Evolutionary conservation across 78 protist genomes (phyloP), one percentile per base, ranked within the genome.

Genomic region (Creolimax fragrantissima): DNA sequence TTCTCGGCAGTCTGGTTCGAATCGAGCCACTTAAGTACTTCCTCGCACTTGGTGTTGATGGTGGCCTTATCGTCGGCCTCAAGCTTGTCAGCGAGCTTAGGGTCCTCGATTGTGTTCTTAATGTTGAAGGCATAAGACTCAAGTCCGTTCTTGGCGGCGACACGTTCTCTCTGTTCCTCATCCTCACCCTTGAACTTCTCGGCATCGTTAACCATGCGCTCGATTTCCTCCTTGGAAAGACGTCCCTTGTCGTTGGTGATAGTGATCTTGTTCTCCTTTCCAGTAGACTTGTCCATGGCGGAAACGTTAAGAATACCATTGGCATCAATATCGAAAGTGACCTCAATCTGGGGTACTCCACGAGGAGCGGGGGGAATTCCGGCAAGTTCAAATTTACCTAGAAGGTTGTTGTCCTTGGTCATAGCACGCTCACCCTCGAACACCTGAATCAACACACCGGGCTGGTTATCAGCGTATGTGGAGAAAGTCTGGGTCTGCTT

Each of bases 201-300:
- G 89, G 98, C 98, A 43, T 98, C 99, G 45, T 42, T 41, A 42
- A 99, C 97, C 99, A 99, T 98, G 92, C 96, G 95, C 92, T 96
- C 97, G 91, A 99, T 97, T 83, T 99, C 98, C 85, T 95, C 97
- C 91, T 93, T 43, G 84, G 96, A 74, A 85, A 98, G 97, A 45
- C 99, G 98, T 83, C 97, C 99, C 95, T 95, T 96, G 94, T 98
- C 98, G 97, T 96, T 96, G 95, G 97, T 96, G 96, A 99, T 99
- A 92, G 97, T 95, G 95, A 97, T 96, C 94, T 95, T 91, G 92
- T 93, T 92, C 85, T n/a, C 89, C 91, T 92, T 91, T 58, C 98
- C 98, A 41, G 98, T 94, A 67, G 95, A 7, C 95, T 96, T 95
- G 91, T 99, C 99, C 91, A 84, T 90, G 24, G 99, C 99, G 41